Evolutionary conservation across 1,284 basidiomycete species (phyloP).

Genomic region (Fomitopsis pinicola): DNA sequence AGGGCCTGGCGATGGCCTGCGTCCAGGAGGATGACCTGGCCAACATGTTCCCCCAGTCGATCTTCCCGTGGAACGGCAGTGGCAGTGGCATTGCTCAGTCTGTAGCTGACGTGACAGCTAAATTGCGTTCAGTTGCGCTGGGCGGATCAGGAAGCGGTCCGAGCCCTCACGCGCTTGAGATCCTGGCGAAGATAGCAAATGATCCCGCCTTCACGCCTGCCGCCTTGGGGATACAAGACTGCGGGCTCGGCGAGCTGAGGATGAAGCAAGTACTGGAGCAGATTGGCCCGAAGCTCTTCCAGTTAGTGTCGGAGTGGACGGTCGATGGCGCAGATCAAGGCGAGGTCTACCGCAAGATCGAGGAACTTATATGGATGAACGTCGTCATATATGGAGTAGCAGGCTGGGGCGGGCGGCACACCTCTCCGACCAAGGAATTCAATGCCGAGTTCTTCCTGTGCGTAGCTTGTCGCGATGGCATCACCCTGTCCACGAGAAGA

Average conservation of each 20-base stretch:
- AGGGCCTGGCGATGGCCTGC: slow-evolving; percentile 41
- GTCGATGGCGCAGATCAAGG: slow-evolving; percentile 31
- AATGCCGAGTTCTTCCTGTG: slow-evolving; percentile 39
- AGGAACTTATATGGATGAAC: slow-evolving; percentile 41
- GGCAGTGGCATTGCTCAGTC: background rate
- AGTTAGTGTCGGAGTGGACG: slow-evolving; percentile 48
- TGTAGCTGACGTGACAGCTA: background rate
- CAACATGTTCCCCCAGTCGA: slow-evolving; percentile 23
- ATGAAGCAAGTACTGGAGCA: slow-evolving; percentile 20
- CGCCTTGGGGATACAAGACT: slow-evolving; percentile 30
- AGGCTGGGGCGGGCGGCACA: slow-evolving; percentile 25
- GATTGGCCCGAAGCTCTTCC: slow-evolving; percentile 33
- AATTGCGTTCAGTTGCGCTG: slow-evolving; percentile 6
- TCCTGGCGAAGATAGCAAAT: slow-evolving; percentile 34
- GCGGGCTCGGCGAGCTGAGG: slow-evolving; percentile 8
- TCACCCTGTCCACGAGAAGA: background rate
- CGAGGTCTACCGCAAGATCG: slow-evolving; percentile 37
- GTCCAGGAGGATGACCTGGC: slow-evolving; percentile 23
- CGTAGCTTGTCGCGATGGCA: slow-evolving; percentile 7
- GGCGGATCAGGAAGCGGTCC: slow-evolving; percentile 8
- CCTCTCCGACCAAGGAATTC: slow-evolving; percentile 25
- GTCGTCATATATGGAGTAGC: slow-evolving; percentile 38
- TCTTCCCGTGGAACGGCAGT: slow-evolving; percentile 17
- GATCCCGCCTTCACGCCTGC: slow-evolving; percentile 31
- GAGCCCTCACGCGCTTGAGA: slow-evolving; percentile 32